Conservation (phyloP, 257 asterid species). For the Ilex asprella region DNA sequence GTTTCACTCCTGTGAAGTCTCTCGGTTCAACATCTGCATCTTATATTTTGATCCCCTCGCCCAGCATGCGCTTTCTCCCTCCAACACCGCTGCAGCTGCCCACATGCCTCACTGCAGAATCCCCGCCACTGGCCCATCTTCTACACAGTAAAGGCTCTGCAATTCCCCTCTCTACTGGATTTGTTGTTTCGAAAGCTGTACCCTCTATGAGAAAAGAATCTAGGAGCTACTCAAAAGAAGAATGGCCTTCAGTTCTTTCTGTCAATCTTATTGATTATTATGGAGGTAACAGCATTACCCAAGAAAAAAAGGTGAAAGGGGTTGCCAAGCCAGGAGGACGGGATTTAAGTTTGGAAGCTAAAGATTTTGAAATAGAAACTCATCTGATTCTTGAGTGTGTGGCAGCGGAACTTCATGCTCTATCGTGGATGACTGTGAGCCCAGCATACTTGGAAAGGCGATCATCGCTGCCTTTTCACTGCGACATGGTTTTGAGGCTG, state of each 20-base stretch:
- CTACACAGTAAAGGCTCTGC: conserved; percentile 98
- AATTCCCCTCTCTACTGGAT: conserved; percentile 74
- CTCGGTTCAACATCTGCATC: conserved; percentile 81
- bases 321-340: conserved; percentile 46
- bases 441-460: conserved; percentile 90
- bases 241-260: conserved; percentile 93
- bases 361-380: conserved; percentile 63
- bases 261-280: conserved; percentile 81
- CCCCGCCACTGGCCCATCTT: conserved; percentile 97
- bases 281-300: conserved; percentile 58
- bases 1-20: conserved; percentile 86
- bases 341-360: conserved; percentile 42
- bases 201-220: conserved; percentile 84
- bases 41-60: conserved; percentile 81
- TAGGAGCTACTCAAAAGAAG: conserved; percentile 59
- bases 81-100: conserved; percentile 85
- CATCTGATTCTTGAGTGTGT: conserved; percentile 62
- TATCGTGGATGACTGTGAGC: conserved; percentile 95
- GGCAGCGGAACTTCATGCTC: conserved; percentile 95
- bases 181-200: conserved; percentile 87
- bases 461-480: conserved; percentile 84
- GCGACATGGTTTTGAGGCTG: conserved; percentile 92
- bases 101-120: conserved; percentile 89
- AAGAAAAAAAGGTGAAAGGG: conserved; percentile 54
- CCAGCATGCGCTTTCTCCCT: conserved; percentile 86